These are phyloP conservation scores for Fusarium bulbicola DNA, from an alignment of 2,329 filamentous ascomycete species.

Conservation along the genomic window DNA sequence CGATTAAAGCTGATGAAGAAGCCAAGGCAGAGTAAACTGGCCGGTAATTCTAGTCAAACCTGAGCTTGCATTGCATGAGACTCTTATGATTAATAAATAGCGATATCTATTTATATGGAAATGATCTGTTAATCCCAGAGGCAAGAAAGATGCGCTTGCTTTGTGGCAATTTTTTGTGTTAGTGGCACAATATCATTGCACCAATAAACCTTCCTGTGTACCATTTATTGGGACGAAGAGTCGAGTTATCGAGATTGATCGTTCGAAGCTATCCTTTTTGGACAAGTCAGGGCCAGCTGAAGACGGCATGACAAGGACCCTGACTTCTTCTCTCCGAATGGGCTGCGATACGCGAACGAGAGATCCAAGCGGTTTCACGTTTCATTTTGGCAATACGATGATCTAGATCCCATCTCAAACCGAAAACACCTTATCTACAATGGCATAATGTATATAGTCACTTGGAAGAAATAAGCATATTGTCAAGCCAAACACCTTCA, in stretches of 20 bases:
- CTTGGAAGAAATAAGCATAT: not conserved
- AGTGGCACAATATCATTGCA: too few species aligned
- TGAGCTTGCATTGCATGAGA: not conserved
- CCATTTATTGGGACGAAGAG: not conserved
- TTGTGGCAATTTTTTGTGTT: not conserved
- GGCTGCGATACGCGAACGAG: not conserved
- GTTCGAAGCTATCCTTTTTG: not conserved
- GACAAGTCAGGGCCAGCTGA: not conserved
- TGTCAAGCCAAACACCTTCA: not conserved
- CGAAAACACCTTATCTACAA: not conserved
- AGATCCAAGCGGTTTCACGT: not conserved
- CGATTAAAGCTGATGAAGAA: not conserved
- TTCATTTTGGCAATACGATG: not conserved
- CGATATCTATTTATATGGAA: too few species aligned
- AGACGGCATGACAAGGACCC: not conserved
- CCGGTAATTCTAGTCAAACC: not conserved
- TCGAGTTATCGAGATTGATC: not conserved
- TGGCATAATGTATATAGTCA: not conserved
- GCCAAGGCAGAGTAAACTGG: not conserved
- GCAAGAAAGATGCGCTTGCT: too few species aligned
- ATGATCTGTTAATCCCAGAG: not conserved
- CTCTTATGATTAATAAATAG: fast-evolving
- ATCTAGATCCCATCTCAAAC: not conserved
- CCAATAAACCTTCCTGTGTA: not conserved
- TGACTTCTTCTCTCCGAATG: not conserved